Evolutionary conservation across 202 grass and related monocot species (phyloP).

Genomic region (Panicum hallii): DNA sequence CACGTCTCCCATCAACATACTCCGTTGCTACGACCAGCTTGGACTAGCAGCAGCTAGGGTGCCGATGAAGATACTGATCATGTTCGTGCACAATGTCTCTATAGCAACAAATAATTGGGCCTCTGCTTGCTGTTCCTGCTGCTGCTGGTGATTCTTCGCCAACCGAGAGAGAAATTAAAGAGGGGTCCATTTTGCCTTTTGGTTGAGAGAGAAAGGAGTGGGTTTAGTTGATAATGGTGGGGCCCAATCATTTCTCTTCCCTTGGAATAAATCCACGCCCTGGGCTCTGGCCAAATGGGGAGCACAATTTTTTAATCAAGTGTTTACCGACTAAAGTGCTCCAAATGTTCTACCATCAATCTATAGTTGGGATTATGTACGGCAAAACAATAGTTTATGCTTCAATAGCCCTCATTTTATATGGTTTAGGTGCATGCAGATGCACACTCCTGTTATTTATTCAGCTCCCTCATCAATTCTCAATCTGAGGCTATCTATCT

Average conservation of each 20-base stretch:
- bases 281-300: background rate
- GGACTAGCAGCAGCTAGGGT: background rate
- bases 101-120: background rate
- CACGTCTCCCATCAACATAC: background rate
- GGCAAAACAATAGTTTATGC: background rate
- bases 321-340: conserved; percentile 6
- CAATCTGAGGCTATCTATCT: background rate
- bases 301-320: background rate
- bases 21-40: background rate
- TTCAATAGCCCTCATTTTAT: background rate
- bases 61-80: background rate
- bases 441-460: background rate
- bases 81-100: background rate
- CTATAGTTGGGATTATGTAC: background rate
- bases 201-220: conserved; percentile 6
- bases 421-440: background rate
- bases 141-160: too few relatives aligned
- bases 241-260: background rate
- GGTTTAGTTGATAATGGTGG: conserved; percentile 30
- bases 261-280: background rate
- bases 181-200: background rate
- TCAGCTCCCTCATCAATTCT: background rate
- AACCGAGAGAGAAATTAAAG: background rate
- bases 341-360: conserved; percentile 10
- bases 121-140: too few relatives aligned